Evolutionary conservation across 179 eudicot species (phyloP).

Genomic region (Spinacia oleracea): DNA sequence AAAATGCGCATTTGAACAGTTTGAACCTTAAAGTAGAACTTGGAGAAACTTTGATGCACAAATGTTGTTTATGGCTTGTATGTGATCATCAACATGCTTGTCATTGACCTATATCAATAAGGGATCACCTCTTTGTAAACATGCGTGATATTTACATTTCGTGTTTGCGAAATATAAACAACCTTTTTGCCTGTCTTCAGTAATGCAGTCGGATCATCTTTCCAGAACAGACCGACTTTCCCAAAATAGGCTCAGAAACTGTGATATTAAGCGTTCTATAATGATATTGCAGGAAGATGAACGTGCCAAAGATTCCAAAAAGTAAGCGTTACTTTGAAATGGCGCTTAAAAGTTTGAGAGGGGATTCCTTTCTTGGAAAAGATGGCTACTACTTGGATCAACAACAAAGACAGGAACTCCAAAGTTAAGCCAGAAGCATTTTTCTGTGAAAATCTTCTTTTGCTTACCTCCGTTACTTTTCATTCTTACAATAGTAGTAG

Average conservation of each 20-base stretch:
- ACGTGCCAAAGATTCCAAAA: constrained; percentile 25
- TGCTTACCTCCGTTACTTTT: background rate
- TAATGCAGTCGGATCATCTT: background rate
- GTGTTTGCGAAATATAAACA: background rate
- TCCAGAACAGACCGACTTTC: background rate
- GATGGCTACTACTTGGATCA: constrained; percentile 3
- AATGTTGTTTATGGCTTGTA: background rate
- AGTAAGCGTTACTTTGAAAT: constrained; percentile 11
- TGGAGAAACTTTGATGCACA: constrained; percentile 4
- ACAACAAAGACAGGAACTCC: constrained; percentile 11
- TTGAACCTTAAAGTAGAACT: background rate
- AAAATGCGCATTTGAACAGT: background rate
- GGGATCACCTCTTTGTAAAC: background rate
- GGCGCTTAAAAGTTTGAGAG: background rate
- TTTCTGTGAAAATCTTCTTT: background rate
- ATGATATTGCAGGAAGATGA: constrained; percentile 34
- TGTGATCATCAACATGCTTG: background rate
- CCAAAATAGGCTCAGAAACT: background rate
- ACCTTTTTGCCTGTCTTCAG: background rate
- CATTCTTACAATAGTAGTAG: background rate
- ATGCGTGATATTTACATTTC: background rate
- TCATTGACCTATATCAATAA: background rate
- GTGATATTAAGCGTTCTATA: background rate
- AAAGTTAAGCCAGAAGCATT: background rate
- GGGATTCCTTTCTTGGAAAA: constrained; percentile 7